A percentile compares a stretch with the other conserved stretches of the same genome.
Evolutionary conservation across 148 eudicot genomes (phyloP).

Genomic region (Amaranthus hypochondriacus): DNA sequence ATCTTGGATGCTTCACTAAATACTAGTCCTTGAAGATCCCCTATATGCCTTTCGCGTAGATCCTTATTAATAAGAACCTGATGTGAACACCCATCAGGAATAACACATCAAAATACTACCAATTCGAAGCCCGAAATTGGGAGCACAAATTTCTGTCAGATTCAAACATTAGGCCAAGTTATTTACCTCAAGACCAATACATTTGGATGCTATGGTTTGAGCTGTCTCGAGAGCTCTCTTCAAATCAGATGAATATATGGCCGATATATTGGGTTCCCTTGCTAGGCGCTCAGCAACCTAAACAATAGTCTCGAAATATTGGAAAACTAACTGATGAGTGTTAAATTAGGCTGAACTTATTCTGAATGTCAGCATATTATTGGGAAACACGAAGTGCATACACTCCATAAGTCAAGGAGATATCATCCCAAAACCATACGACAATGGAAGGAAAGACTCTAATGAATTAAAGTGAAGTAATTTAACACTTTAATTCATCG

Average conservation of each 20-base stretch:
- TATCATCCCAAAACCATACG: too few relatives aligned
- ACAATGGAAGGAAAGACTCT: too few relatives aligned
- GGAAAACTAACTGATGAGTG: too few relatives aligned
- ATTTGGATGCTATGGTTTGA: slow-evolving; percentile 54
- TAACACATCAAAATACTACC: background rate
- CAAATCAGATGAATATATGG: slow-evolving; percentile 79
- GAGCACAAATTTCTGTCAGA: background rate
- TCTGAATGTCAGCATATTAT: too few relatives aligned
- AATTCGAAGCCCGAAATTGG: background rate
- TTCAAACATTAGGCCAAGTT: background rate
- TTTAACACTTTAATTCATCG: background rate
- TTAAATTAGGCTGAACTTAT: too few relatives aligned
- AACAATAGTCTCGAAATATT: background rate
- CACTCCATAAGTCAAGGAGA: too few relatives aligned
- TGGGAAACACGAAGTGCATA: too few relatives aligned
- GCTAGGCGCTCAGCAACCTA: slow-evolving; percentile 74
- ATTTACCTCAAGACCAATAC: slow-evolving; percentile 61
- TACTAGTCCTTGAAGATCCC: slow-evolving; percentile 74
- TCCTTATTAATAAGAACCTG: slow-evolving; percentile 65
- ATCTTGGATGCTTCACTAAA: slow-evolving; percentile 38
- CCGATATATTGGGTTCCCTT: slow-evolving; percentile 51
- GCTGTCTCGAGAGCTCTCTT: slow-evolving; percentile 80
- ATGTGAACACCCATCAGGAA: background rate
- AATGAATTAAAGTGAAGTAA: background rate
- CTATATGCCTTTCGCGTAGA: slow-evolving; percentile 78